Conservation (phyloP, 78 protist genomes). For the Dictyostelium brefeldianum region DNA sequence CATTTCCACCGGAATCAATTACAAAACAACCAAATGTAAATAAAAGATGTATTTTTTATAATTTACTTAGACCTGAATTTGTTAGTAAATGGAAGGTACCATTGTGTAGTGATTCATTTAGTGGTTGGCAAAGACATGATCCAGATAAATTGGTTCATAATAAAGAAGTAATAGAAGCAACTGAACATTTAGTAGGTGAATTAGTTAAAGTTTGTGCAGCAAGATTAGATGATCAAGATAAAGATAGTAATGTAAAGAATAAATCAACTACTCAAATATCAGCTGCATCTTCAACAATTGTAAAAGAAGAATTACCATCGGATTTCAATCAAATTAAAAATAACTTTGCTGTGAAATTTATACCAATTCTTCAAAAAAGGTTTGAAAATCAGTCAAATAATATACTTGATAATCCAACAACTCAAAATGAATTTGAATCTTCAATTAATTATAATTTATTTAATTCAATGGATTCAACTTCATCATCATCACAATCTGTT, state of each 20-base stretch:
- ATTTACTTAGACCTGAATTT: constrained; percentile 84
- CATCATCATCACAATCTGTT: constrained; percentile 19
- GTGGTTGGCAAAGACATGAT: constrained; percentile 78
- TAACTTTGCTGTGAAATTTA: constrained; percentile 41
- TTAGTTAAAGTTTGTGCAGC: constrained; percentile 5
- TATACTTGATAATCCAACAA: constrained; percentile 14
- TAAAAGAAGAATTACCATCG: constrained; percentile 36
- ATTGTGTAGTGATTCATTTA: constrained; percentile 81
- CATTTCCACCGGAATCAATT: constrained; percentile 86
- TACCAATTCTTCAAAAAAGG: constrained; percentile 58
- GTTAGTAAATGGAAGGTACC: constrained; percentile 57
- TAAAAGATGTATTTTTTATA: constrained; percentile 73
- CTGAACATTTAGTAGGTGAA: constrained; percentile 9
- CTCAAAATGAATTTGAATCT: constrained; percentile 15
- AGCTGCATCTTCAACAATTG: neutral
- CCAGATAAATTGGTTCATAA: constrained; percentile 30
- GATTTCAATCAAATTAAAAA: constrained; percentile 60
- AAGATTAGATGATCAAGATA: constrained; percentile 54
- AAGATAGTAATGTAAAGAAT: neutral
- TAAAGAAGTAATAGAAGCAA: constrained; percentile 70
- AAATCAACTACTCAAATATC: neutral
- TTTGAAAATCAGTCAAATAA: constrained; percentile 34
- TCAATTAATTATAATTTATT: constrained; percentile 9
- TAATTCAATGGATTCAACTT: constrained; percentile 11
- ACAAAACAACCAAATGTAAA: constrained; percentile 41